phyloP scores from a whole-genome alignment of 257 asterid species.

The Lycium barbarum region DNA sequence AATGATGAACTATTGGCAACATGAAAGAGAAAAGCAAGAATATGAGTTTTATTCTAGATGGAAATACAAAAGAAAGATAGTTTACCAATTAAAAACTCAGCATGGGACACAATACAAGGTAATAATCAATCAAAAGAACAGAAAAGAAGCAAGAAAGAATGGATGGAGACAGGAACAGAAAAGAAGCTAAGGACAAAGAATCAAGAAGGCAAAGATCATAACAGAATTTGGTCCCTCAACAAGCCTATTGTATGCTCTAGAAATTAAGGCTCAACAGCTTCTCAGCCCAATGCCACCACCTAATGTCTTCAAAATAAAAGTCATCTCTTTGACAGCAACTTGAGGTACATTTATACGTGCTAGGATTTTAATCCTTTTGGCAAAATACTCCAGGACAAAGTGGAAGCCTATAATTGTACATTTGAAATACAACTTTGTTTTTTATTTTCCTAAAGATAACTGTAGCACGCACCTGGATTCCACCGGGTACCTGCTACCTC shows the following conservation, averaged over 20 bases:
- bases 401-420: background rate
- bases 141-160: background rate
- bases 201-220: background rate
- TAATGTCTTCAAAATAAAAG: background rate
- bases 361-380: slow-evolving; percentile 13
- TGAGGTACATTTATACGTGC: background rate
- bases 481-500: background rate
- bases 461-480: background rate
- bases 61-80: background rate
- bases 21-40: background rate
- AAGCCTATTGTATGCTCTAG: background rate
- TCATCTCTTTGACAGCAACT: background rate
- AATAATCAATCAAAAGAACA: background rate
- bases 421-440: background rate
- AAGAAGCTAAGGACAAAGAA: background rate
- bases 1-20: slow-evolving; percentile 1
- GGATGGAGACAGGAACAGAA: background rate
- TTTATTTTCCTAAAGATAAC: background rate
- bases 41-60: background rate
- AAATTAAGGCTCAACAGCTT: slow-evolving; percentile 2
- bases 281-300: background rate
- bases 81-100: slow-evolving; percentile 2
- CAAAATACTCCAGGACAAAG: background rate
- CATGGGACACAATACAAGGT: background rate
- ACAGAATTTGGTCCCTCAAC: background rate